phyloP scores from a whole-genome alignment of 148 eudicot species.

The Rheum nobile region DNA sequence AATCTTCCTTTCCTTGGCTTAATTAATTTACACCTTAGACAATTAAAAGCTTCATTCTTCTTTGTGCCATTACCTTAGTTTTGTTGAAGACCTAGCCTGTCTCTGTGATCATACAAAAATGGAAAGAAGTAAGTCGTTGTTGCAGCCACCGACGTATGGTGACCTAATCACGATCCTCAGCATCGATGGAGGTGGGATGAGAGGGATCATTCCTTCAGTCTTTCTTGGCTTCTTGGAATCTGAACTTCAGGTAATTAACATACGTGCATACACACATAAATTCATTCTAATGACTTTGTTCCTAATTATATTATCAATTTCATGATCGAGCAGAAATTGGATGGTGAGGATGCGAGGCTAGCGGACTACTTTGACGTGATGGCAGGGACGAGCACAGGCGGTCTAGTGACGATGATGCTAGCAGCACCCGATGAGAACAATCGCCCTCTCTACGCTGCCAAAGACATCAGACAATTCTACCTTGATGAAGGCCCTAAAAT shows the following conservation, averaged over 20 bases:
- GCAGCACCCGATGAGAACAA: slow-evolving; percentile 26
- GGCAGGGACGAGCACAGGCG: slow-evolving; percentile 40
- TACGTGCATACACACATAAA: too few species aligned
- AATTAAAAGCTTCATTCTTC: not conserved
- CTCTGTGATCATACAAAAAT: not conserved
- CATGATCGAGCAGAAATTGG: slow-evolving; percentile 21
- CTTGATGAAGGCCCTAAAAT: slow-evolving; percentile 32
- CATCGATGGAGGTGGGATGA: slow-evolving; percentile 32
- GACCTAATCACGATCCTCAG: slow-evolving; percentile 26
- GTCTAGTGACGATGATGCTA: slow-evolving; percentile 35
- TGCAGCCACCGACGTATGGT: slow-evolving; percentile 28
- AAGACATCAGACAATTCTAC: slow-evolving; percentile 32
- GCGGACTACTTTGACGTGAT: slow-evolving; percentile 43
- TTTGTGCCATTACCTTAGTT: not conserved
- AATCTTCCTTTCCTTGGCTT: too few species aligned
- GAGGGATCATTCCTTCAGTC: slow-evolving; percentile 24
- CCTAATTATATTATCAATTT: not conserved
- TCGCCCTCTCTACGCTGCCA: slow-evolving; percentile 34
- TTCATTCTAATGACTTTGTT: too few species aligned
- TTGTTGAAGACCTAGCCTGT: not conserved
- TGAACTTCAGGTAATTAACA: slow-evolving; percentile 22
- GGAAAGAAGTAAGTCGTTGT: slow-evolving; percentile 20
- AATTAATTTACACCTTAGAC: not conserved
- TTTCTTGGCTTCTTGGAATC: slow-evolving; percentile 21
- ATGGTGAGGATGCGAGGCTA: slow-evolving; percentile 32